phyloP scores from a whole-genome alignment of 2,329 filamentous ascomycete species.

The Aspergillus fumigatus region DNA sequence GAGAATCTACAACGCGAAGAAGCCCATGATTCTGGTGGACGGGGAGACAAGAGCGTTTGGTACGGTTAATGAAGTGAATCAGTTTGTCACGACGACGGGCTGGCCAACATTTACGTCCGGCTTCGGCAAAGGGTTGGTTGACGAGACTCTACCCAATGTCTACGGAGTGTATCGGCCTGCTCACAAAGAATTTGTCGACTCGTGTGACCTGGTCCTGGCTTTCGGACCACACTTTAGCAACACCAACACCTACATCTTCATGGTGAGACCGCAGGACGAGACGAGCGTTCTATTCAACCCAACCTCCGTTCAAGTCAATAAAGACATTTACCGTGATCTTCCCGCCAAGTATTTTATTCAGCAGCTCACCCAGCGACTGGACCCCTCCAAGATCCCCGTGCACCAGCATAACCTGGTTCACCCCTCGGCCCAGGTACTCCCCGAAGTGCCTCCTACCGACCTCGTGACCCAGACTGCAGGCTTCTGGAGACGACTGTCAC shows the following conservation, averaged over 20 bases:
- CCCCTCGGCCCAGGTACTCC: constrained; percentile 43
- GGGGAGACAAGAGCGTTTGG: constrained; percentile 41
- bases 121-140: constrained; percentile 48
- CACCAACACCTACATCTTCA: constrained; percentile 63
- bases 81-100: constrained; percentile 38
- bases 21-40: constrained; percentile 50
- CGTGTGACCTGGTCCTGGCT: constrained; percentile 34
- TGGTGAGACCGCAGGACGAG: constrained; percentile 70
- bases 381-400: constrained; percentile 48
- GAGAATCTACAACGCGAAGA: constrained; percentile 40
- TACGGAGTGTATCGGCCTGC: constrained; percentile 43
- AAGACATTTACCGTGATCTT: constrained; percentile 73
- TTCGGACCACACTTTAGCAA: constrained; percentile 44
- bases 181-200: constrained; percentile 28
- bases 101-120: constrained; percentile 46
- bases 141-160: constrained; percentile 45
- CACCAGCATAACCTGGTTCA: constrained; percentile 12
- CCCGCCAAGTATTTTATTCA: constrained; percentile 73
- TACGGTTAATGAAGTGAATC: constrained; percentile 38
- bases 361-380: constrained; percentile 62
- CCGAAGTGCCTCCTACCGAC: constrained; percentile 23
- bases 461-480: constrained; percentile 47
- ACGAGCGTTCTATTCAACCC: constrained; percentile 79
- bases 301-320: constrained; percentile 66
- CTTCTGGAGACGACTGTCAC: constrained; percentile 46